A percentile compares a stretch with the other conserved stretches of the same genome.
These are phyloP conservation scores for Solanum hybrid DNA, from an alignment of 305 asterid species.

Conservation along the genomic window DNA sequence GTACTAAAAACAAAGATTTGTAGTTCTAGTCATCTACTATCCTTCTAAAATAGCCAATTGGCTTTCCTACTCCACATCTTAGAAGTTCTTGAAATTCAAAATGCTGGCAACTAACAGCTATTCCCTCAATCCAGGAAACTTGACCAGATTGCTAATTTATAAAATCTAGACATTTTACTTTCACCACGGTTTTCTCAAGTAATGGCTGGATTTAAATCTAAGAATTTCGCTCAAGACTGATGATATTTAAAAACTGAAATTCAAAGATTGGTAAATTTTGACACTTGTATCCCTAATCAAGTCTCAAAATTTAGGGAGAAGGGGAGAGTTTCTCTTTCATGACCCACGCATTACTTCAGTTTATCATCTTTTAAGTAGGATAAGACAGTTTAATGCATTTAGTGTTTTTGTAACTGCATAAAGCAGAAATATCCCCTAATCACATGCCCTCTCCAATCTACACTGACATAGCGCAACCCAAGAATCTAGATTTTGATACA, in stretches of 20 bases:
- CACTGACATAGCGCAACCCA: background rate
- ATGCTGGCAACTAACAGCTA: background rate
- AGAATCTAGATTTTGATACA: background rate
- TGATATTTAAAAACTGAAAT: background rate
- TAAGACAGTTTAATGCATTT: background rate
- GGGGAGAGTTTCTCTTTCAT: background rate
- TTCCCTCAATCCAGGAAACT: background rate
- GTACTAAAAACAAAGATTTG: background rate
- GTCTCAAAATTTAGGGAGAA: background rate
- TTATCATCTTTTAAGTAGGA: background rate
- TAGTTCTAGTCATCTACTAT: background rate
- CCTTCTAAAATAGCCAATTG: background rate
- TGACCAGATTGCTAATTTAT: background rate
- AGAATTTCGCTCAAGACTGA: background rate
- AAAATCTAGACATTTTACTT: background rate
- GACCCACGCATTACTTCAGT: background rate
- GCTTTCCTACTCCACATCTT: background rate
- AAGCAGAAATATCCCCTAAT: background rate
- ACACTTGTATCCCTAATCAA: background rate
- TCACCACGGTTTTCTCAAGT: background rate
- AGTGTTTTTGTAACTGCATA: background rate
- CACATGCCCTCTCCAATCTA: background rate
- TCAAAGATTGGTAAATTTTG: background rate
- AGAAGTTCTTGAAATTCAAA: background rate
- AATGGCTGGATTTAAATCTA: background rate